A percentile compares a stretch with the other conserved stretches of the same genome.
phyloP scores from a whole-genome alignment of 2,329 filamentous ascomycete species.

The Alternaria tenuissima region DNA sequence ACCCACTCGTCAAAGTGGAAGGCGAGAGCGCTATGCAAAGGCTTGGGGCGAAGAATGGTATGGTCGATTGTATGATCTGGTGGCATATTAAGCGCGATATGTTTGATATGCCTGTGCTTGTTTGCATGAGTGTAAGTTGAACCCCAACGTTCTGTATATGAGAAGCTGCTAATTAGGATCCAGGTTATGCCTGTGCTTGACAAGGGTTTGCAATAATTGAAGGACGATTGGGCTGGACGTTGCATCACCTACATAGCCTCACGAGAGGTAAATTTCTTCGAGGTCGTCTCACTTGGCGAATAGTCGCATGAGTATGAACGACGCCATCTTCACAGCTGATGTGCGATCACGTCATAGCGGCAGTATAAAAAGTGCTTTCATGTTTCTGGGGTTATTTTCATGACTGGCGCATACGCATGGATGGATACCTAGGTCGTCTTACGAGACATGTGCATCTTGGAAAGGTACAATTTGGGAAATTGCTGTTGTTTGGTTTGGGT shows the following conservation, averaged over 20 bases:
- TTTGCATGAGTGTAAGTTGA: slow-evolving; percentile 91
- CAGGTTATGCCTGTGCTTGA: slow-evolving; percentile 46
- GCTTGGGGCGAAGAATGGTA: slow-evolving; percentile 82
- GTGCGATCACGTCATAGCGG: neutral
- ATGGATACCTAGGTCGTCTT: slow-evolving; percentile 1
- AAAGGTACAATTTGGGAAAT: neutral
- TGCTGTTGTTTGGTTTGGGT: neutral
- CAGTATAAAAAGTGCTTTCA: slow-evolving; percentile 12
- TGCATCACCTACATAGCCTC: neutral
- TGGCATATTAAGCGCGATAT: slow-evolving; percentile 97
- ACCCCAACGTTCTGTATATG: neutral
- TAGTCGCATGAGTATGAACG: neutral
- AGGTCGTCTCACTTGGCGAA: neutral
- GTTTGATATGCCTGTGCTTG: slow-evolving; percentile 98
- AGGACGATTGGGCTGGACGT: neutral
- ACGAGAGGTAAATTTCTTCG: neutral
- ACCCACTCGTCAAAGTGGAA: slow-evolving; percentile 43
- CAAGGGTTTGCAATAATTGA: slow-evolving; percentile 28
- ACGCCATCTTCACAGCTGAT: neutral
- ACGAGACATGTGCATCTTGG: neutral
- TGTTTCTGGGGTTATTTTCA: neutral
- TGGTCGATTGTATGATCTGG: slow-evolving; percentile 93
- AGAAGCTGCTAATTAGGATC: slow-evolving; percentile 13
- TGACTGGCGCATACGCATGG: neutral
- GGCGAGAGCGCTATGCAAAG: slow-evolving; percentile 78